phyloP scores from a whole-genome alignment of 768 basidiomycete genomes.

The Mycena crocata region DNA sequence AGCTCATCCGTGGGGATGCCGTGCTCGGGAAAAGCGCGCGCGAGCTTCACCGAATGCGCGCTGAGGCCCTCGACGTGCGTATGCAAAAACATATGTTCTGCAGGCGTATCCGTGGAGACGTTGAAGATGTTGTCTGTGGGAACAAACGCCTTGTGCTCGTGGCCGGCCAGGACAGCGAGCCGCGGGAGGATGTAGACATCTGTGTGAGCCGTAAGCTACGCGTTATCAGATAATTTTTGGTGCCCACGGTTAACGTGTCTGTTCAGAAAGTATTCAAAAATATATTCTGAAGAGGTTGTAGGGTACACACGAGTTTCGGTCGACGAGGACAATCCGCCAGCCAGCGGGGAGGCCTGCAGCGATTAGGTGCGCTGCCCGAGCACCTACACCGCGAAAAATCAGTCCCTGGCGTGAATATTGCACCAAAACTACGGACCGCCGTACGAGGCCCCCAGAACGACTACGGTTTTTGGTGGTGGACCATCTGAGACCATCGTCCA shows the following conservation, averaged over 20 bases:
- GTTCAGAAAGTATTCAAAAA: neutral
- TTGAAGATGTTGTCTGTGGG: conserved; percentile 64
- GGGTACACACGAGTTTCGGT: conserved; percentile 65
- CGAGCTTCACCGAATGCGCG: conserved; percentile 55
- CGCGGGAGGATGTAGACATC: conserved; percentile 72
- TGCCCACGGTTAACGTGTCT: conserved; percentile 63
- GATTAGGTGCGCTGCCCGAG: conserved; percentile 61
- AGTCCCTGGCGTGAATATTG: too few relatives aligned
- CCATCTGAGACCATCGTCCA: neutral
- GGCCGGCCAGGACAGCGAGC: conserved; percentile 66
- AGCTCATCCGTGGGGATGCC: conserved; percentile 51
- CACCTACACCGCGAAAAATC: conserved; percentile 46
- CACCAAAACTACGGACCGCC: conserved; percentile 52
- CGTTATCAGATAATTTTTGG: neutral
- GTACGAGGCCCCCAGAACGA: conserved; percentile 67
- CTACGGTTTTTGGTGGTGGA: conserved; percentile 51
- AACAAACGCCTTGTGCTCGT: conserved; percentile 77
- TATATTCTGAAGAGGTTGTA: neutral
- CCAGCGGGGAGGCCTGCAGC: conserved; percentile 59
- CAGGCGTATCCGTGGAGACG: conserved; percentile 24
- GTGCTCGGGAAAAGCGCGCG: conserved; percentile 59
- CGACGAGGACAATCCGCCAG: conserved; percentile 69
- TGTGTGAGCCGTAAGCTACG: conserved; percentile 23
- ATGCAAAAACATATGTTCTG: conserved; percentile 50
- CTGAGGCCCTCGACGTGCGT: conserved; percentile 57